Evolutionary conservation across 2,329 filamentous ascomycete genomes (phyloP), one percentile per base, ranked within the genome.

Genomic region (Trichophyton rubrum): DNA sequence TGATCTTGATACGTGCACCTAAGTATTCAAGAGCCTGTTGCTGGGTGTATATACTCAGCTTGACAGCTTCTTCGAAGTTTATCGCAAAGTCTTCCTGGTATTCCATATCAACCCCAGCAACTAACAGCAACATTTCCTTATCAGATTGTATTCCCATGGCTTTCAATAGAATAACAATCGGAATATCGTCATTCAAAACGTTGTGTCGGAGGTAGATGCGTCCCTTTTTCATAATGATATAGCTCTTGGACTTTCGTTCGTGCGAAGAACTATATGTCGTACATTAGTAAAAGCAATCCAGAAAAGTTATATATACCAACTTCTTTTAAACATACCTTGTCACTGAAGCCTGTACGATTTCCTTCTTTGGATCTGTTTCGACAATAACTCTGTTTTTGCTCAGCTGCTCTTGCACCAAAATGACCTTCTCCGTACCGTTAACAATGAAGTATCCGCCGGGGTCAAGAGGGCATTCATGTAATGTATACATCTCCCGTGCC

Each of bases 371-470:
- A 68, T 92, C 89, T 60, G 89, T 86, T 75, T 99, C 95, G 15
- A 99, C 92, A 71, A 99, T 96, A 69, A 99, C 89, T 78, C 93
- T 85, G 75, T 99, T 99, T 82, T 99, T 99, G 81, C 93, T 99
- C 71, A 99, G 79, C 76, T 99, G 93, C 71, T 99, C 95, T 74
- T 99, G 93, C 13, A 99, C 95, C 49, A 99, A 78, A 70, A 99
- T 99, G 67, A 99, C 93, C 78, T 99, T 99, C 73, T 99, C 93
- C 20, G 95, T 96, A 55, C 93, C 93, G 68, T 92, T 90, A 66
- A 97, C 90, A 69, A 99, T 93, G 69, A 99, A 99, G 73, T 99
- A 99, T 59, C 93, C 93, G 64, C 93, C 93, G 0, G 95, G 93
- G 70, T 99, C 93, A 45, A 99, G 79, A 13, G 93, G 90, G 69